Percentiles rank a stretch among this genome's conserved stretches.
phyloP scores from a whole-genome alignment of 345 rosid species.

The Streptanthus diversifolius region DNA sequence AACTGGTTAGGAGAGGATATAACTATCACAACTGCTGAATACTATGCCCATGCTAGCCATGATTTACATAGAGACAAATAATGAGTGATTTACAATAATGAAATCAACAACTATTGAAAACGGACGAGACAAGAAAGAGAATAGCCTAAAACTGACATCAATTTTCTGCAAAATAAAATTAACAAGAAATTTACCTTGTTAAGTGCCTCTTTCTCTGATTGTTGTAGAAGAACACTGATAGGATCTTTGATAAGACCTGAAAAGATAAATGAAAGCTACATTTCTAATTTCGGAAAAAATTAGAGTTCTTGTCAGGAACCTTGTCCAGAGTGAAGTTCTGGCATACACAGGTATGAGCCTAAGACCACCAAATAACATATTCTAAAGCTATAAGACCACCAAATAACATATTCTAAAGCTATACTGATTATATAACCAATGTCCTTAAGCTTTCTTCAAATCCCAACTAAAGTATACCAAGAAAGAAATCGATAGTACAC shows the following conservation, averaged over 20 bases:
- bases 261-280: neutral
- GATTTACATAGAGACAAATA: neutral
- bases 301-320: neutral
- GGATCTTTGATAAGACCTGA: constrained; percentile 71
- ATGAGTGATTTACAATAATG: neutral
- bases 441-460: neutral
- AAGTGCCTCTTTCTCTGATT: constrained; percentile 69
- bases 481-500: neutral
- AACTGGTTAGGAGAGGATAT: neutral
- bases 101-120: neutral
- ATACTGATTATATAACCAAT: neutral
- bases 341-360: neutral
- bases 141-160: neutral
- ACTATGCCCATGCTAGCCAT: neutral
- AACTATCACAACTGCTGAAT: neutral
- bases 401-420: neutral
- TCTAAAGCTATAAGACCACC: neutral
- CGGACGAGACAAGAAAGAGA: neutral
- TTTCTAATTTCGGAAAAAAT: neutral
- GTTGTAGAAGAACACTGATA: constrained; percentile 59
- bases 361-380: neutral
- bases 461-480: neutral
- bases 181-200: constrained; percentile 47
- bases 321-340: neutral
- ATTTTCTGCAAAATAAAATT: neutral